Conservation (phyloP, 164 flowering plant species). For the Magnolia changhungtana region DNA sequence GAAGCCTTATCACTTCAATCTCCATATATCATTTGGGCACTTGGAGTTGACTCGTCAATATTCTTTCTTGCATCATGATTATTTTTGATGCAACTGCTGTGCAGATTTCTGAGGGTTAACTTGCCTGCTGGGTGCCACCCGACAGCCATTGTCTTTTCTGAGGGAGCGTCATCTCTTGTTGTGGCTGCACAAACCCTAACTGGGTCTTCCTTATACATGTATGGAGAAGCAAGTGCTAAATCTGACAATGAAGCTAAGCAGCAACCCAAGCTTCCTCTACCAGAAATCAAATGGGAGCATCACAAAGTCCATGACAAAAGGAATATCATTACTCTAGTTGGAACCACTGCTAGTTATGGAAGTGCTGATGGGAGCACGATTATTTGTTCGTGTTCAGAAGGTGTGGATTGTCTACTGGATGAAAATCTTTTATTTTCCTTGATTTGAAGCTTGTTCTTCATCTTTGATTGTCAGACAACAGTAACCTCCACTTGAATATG, state of each 20-base stretch:
- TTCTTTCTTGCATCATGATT: background rate
- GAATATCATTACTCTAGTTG: constrained; percentile 60
- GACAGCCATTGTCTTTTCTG: constrained; percentile 69
- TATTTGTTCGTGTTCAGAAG: constrained; percentile 91
- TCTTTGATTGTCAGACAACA: background rate
- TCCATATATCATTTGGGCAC: too few relatives aligned
- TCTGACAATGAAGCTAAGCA: constrained; percentile 46
- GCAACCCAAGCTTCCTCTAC: constrained; percentile 73
- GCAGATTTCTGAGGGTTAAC: constrained; percentile 81
- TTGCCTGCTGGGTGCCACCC: constrained; percentile 91
- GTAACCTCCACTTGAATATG: background rate
- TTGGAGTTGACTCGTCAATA: background rate
- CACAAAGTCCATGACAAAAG: constrained; percentile 77
- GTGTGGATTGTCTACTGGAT: constrained; percentile 28
- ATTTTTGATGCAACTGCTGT: constrained; percentile 2
- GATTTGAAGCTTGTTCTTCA: background rate
- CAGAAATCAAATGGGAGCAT: constrained; percentile 91
- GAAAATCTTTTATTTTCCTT: background rate
- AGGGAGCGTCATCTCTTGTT: constrained; percentile 67
- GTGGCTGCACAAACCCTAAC: constrained; percentile 74
- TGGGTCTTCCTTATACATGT: constrained; percentile 83
- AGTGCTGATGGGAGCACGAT: constrained; percentile 91
- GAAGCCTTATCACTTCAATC: background rate
- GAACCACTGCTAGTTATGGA: constrained; percentile 76
- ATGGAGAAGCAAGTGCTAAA: constrained; percentile 62